Base-by-base conservation (phyloP, 2,329 filamentous ascomycete species). In the Ceratocystis destructans region DNA sequence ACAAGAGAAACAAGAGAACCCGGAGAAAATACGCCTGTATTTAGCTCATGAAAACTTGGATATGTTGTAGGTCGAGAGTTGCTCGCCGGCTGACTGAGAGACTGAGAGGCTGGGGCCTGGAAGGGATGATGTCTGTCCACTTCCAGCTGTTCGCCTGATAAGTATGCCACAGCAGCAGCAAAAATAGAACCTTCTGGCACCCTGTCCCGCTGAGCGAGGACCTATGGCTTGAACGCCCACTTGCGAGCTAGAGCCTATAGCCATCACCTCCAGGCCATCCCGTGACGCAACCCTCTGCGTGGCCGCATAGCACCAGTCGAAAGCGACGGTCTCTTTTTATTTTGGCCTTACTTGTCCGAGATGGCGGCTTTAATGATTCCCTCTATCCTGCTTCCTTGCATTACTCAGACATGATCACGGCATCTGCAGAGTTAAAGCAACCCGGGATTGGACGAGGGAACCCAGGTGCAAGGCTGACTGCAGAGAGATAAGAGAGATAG, bases 381-480 rank as follows among this genome's bases (percentile, higher is more conserved):
- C 53, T 59, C 20, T 28, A n/a, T n/a, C 48, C 20, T 53, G 48
- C 33, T 59, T 59, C 53, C 53, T 33, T 59, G 53, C 53, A 59
- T 59, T 37, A n/a, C 33, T 37, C 28, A 59, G 53, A 53, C 7
- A 25, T 25, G 20, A 12, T 10, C 20, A 10, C 17, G 20, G 37
- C 37, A 41, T 41, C 45, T 20, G 45, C 48, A 53, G 7, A 53
- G 20, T 12, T 12, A 28, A 20, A 20, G 46, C 20, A 50, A 25
- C n/a, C 46, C 8, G 20, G 6, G 25, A n/a, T 20, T 3, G 20
- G 20, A 25, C 17, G 37, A 41, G 10, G 37, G 37, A 41, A 41
- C 37, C 37, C 8, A 41, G 37, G 37, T 41, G 37, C 37, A 41
- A 50, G 46, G n/a, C 17, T 20, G 46, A 20, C 17, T 25, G 2